phyloP scores from a whole-genome alignment of 768 basidiomycete species.

The Boletus insuetus region DNA sequence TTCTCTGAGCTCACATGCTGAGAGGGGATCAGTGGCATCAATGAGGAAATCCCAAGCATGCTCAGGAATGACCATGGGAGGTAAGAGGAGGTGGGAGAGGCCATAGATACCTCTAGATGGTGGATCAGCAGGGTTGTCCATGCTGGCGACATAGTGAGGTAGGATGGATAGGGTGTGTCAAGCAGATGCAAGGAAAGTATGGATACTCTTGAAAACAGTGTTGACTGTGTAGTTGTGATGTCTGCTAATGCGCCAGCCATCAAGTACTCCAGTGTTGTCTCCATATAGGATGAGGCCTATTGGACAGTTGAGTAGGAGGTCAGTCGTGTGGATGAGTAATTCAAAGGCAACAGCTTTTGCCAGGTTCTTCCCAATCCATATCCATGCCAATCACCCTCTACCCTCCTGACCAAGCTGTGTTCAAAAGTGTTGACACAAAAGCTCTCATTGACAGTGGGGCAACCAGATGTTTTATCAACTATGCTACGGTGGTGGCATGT shows the following conservation, averaged over 20 bases:
- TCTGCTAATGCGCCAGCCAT: neutral
- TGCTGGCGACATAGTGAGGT: neutral
- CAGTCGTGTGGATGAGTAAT: neutral
- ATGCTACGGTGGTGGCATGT: no score
- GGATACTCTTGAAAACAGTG: neutral
- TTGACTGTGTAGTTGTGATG: neutral
- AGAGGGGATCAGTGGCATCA: neutral
- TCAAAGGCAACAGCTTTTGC: no score
- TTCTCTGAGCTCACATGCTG: no score
- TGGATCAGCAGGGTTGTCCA: neutral
- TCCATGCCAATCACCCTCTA: no score
- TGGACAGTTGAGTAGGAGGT: fast-evolving
- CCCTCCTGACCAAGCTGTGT: no score
- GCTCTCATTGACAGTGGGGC: no score
- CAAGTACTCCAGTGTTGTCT: neutral
- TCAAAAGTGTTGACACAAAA: no score
- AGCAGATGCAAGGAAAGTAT: neutral
- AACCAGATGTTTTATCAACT: no score
- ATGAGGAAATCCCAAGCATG: neutral
- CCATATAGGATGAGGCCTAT: neutral
- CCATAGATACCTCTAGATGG: neutral
- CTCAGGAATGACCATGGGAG: neutral
- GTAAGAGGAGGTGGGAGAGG: neutral
- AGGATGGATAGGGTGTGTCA: neutral
- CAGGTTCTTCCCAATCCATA: no score